A percentile compares a stretch with the other conserved stretches of the same genome.
phyloP scores from a whole-genome alignment of 2,329 filamentous ascomycete genomes.

The Monosporascus sp. region DNA sequence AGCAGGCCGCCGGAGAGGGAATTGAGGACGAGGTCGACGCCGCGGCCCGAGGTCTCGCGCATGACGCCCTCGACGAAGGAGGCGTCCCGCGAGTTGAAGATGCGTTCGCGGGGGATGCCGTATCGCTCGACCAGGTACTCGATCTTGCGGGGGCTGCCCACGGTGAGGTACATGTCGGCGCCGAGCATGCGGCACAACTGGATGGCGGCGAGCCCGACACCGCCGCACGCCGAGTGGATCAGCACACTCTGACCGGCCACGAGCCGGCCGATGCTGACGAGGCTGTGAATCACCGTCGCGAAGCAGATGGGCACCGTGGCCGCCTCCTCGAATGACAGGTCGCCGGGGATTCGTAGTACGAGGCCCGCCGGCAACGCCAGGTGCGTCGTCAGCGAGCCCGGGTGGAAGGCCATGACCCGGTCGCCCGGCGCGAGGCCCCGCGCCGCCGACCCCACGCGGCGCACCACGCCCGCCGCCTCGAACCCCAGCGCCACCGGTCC shows the following conservation, averaged over 20 bases:
- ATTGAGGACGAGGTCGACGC: constrained; percentile 31
- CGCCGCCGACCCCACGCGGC: constrained; percentile 8
- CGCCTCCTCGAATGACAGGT: constrained; percentile 9
- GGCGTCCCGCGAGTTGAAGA: constrained; percentile 13
- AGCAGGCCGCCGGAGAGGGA: constrained; percentile 36
- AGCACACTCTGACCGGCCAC: constrained; percentile 12
- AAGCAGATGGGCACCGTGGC: constrained; percentile 13
- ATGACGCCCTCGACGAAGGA: constrained; percentile 12
- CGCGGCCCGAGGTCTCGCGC: constrained; percentile 11
- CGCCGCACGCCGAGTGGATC: constrained; percentile 17
- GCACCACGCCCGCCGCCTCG: constrained; percentile 9
- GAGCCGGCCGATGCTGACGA: constrained; percentile 12
- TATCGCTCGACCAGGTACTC: constrained; percentile 9
- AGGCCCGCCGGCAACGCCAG: constrained; percentile 8
- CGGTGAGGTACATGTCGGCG: constrained; percentile 14
- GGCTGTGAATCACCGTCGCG: constrained; percentile 12
- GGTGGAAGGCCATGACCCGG: constrained; percentile 9
- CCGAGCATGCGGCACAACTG: constrained; percentile 13
- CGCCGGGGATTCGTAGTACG: constrained; percentile 11
- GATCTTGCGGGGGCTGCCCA: constrained; percentile 12
- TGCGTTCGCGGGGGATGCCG: constrained; percentile 9
- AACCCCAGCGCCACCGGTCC: constrained; percentile 17
- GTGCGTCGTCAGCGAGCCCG: constrained; percentile 9
- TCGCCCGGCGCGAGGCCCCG: constrained; percentile 9
- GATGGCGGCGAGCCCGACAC: constrained; percentile 15